phyloP scores from a whole-genome alignment of 768 basidiomycete species.

The Suillus placidus region DNA sequence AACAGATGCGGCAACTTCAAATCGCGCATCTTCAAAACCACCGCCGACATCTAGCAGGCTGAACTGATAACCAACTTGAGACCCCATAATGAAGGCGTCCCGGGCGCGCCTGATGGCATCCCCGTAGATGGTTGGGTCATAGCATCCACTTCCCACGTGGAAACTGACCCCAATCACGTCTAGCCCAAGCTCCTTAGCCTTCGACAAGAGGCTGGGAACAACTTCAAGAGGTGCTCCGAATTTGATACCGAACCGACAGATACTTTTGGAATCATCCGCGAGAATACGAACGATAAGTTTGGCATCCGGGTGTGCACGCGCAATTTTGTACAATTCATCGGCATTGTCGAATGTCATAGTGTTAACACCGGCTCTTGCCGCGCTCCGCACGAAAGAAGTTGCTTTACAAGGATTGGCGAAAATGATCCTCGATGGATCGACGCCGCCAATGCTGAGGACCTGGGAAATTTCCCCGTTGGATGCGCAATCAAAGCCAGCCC shows the following conservation, averaged over 20 bases:
- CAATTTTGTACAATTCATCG: conserved; percentile 94
- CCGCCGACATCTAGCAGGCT: conserved; percentile 91
- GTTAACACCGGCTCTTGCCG: conserved; percentile 77
- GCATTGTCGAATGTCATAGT: conserved; percentile 99
- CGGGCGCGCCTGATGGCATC: conserved; percentile 88
- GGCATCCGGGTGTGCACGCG: conserved; percentile 76
- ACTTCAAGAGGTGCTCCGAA: conserved; percentile 89
- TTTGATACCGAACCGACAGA: conserved; percentile 93
- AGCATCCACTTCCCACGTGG: conserved; percentile 97
- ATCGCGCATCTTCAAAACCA: conserved; percentile 89
- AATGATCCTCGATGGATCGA: conserved; percentile 83
- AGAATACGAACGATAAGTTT: conserved; percentile 92
- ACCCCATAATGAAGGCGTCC: conserved; percentile 85
- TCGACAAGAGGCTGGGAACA: conserved; percentile 77
- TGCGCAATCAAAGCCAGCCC: conserved; percentile 96
- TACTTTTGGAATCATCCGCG: conserved; percentile 95
- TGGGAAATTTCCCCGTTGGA: conserved; percentile 90
- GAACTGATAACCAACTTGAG: conserved; percentile 79
- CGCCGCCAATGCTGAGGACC: conserved; percentile 72
- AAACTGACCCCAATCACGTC: conserved; percentile 95
- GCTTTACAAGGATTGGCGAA: conserved; percentile 99
- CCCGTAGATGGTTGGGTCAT: conserved; percentile 85
- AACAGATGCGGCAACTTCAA: conserved; percentile 77
- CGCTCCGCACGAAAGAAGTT: conserved; percentile 85
- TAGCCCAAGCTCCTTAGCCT: conserved; percentile 76